Evolutionary conservation across 1,284 basidiomycete genomes (phyloP).

Genomic region (Exobasidium rhododendri): DNA sequence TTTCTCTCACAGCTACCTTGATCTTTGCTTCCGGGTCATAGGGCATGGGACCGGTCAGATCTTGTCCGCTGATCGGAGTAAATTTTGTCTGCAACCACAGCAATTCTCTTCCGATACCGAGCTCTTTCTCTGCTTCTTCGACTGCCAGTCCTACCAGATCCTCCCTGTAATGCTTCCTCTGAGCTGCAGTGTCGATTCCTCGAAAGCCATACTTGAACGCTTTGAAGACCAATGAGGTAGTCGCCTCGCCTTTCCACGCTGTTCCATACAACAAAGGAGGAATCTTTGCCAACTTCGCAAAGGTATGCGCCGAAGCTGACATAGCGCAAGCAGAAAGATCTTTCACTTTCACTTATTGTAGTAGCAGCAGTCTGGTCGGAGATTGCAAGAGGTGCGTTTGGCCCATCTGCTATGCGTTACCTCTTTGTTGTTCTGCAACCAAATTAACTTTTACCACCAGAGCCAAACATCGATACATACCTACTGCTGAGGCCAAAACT

Average conservation of each 20-base stretch:
- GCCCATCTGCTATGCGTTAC: too few relatives aligned
- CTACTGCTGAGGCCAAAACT: too few relatives aligned
- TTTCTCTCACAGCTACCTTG: constrained; percentile 34
- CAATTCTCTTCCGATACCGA: constrained; percentile 26
- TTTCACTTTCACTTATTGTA: too few relatives aligned
- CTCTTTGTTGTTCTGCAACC: too few relatives aligned
- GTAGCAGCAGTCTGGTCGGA: too few relatives aligned
- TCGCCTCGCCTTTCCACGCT: constrained; percentile 47
- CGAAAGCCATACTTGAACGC: constrained; percentile 45
- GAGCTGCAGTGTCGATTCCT: constrained; percentile 48
- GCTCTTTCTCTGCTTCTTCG: constrained; percentile 22
- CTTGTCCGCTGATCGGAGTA: constrained; percentile 44
- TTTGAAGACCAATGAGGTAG: constrained; percentile 35
- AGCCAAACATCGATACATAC: too few relatives aligned
- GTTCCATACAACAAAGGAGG: constrained; percentile 50
- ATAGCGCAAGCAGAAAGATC: too few relatives aligned
- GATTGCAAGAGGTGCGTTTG: too few relatives aligned
- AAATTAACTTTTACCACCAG: too few relatives aligned
- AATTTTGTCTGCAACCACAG: constrained; percentile 52
- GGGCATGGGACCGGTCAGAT: constrained; percentile 30
- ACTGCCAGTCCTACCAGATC: constrained; percentile 47
- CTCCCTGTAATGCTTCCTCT: constrained; percentile 52
- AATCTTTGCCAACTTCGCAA: constrained; percentile 18
- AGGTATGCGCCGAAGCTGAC: not conserved
- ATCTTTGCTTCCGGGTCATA: constrained; percentile 30